Conservation (phyloP, 2,329 filamentous ascomycete species). For the Aspergillus felis region DNA sequence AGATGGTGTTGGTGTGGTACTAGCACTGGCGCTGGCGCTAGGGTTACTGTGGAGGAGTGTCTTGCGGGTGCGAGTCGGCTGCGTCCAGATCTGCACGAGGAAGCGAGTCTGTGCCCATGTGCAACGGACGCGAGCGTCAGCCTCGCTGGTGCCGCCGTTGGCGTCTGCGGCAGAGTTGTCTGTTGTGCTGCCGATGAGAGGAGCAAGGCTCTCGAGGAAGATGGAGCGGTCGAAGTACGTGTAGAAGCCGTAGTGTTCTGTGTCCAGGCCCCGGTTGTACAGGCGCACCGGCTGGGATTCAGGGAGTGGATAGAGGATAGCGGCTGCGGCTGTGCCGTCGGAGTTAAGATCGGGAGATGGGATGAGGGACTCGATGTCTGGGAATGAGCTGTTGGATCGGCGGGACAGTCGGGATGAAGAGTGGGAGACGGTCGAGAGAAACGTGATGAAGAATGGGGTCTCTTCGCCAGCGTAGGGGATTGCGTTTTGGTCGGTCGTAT, state of each 20-base stretch:
- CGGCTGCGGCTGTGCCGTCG: constrained; percentile 70
- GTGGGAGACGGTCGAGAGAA: constrained; percentile 48
- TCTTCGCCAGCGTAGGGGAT: constrained; percentile 75
- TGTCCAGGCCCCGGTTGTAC: constrained; percentile 73
- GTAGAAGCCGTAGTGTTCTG: constrained; percentile 93
- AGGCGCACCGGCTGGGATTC: constrained; percentile 72
- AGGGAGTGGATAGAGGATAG: constrained; percentile 67
- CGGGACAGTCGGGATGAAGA: constrained; percentile 40
- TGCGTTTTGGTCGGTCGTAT: constrained; percentile 73
- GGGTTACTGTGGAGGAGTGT: constrained; percentile 17
- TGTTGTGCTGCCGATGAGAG: constrained; percentile 41
- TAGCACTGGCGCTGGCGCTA: constrained; percentile 2
- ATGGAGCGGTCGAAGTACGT: constrained; percentile 85
- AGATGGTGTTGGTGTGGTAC: constrained; percentile 10
- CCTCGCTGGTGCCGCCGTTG: constrained; percentile 48
- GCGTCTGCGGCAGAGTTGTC: constrained; percentile 43
- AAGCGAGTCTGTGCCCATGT: constrained; percentile 61
- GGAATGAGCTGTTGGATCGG: constrained; percentile 31
- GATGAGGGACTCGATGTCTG: constrained; percentile 53
- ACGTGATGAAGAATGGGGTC: constrained; percentile 82
- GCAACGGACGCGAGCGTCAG: constrained; percentile 48
- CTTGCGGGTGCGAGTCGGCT: constrained; percentile 32
- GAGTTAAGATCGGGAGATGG: constrained; percentile 60
- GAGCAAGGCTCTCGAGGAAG: constrained; percentile 63
- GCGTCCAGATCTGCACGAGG: constrained; percentile 61